Base-by-base conservation (phyloP, 1,284 basidiomycete species). In the Chondrostereum purpureum region DNA sequence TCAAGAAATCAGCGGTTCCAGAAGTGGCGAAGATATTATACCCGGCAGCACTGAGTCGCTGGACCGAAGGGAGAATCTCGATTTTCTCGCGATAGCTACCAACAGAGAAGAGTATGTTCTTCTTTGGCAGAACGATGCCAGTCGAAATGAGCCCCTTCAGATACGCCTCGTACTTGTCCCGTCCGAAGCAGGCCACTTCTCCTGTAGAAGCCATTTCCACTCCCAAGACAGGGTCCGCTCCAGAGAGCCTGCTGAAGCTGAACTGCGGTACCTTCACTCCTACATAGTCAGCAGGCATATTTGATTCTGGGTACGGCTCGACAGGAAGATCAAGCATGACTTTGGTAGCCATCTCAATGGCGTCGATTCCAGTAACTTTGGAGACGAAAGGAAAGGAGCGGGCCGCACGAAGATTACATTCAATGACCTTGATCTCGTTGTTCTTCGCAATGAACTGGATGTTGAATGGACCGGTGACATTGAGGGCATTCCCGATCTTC, bases 181-280 rank as follows among this genome's bases (percentile, higher is more conserved):
- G 83, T 20, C 96, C 95, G 66, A 99, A 99, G 67, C 95, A 98
- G 31, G 96, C 96, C 21, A 99, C 95, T 65, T 99, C 95, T 53
- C 95, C 95, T 1, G 95, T 99, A n/a, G 95, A 98, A 13, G 95
- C 95, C 95, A 99, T 99, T 73, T 99, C 95, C 42, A 99, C 95
- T 60, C 96, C 96, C n/a, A 99, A 78, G 16, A 99, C 87, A 13
- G 95, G 95, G 65, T 99, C 95, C 22, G 95, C 95, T 31, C 95
- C 95, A 18, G 91, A 93, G 24, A 99, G 70, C 49, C 95, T 84
- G 60, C 87, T 91, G 73, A 98, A 99, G 55, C 88, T 92, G 80
- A 99, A 99, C 67, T 99, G 95, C 19, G 96, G 94, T 13, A 97
- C 95, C 73, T 99, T 99, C 67, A 99, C 86, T 52, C 94, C 96